A percentile compares a stretch with the other conserved stretches of the same genome.
Conservation (phyloP, 1,284 basidiomycete genomes). For the Trichosporon sp. region DNA sequence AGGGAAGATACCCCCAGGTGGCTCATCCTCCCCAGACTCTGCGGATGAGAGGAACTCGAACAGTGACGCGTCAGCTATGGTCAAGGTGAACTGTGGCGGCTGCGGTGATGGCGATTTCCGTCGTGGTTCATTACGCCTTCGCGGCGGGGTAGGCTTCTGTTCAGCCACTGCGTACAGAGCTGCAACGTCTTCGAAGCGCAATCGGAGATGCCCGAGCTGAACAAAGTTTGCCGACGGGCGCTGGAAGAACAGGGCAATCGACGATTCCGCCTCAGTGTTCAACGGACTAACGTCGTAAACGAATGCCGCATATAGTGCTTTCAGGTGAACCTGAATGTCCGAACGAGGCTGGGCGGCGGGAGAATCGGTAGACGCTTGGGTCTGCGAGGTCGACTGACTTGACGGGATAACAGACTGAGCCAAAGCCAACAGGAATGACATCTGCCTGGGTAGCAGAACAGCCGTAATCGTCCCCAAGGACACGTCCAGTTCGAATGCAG, state of each 20-base stretch:
- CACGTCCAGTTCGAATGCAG: constrained; percentile 25
- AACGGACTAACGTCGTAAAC: constrained; percentile 32
- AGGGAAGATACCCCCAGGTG: constrained; percentile 42
- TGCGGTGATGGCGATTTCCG: constrained; percentile 11
- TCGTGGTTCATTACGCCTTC: constrained; percentile 6
- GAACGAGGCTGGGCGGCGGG: constrained; percentile 17
- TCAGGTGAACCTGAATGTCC: constrained; percentile 25
- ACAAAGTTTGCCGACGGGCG: constrained; percentile 33
- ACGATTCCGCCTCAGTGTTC: background rate
- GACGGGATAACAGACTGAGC: constrained; percentile 9
- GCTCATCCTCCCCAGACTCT: constrained; percentile 18
- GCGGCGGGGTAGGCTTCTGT: background rate
- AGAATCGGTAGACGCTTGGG: background rate
- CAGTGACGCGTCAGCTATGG: constrained; percentile 28
- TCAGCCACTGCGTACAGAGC: constrained; percentile 22
- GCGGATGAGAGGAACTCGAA: constrained; percentile 39
- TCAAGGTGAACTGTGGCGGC: constrained; percentile 21
- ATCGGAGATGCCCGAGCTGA: constrained; percentile 40
- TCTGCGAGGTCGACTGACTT: background rate
- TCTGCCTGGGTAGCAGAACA: constrained; percentile 31
- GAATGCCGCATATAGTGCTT: constrained; percentile 27
- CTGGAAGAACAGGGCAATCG: constrained; percentile 29
- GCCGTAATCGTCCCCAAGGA: constrained; percentile 30
- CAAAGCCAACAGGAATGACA: constrained; percentile 26
- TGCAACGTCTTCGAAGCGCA: constrained; percentile 33